Percentiles rank a stretch among this genome's conserved stretches.
Evolutionary conservation across 1,139 yeast species (phyloP).

Genomic region (Wickerhamomyces sp.): DNA sequence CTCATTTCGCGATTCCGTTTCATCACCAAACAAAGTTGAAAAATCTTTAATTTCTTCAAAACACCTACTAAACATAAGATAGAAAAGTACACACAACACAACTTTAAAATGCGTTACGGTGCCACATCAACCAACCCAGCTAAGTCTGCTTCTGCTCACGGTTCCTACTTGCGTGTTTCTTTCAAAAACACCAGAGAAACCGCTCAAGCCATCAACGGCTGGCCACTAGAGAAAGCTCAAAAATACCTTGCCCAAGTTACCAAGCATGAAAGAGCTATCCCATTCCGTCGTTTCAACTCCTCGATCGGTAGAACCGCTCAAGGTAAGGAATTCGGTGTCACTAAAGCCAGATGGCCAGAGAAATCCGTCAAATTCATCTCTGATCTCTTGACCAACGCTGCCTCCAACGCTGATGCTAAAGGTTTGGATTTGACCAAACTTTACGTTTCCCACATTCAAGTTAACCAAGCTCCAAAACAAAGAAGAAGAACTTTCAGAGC

Average conservation of each 20-base stretch:
- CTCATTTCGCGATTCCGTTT: background rate
- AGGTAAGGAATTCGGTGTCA: slow-evolving; percentile 99
- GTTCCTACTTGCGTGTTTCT: slow-evolving; percentile 98
- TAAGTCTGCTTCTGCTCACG: slow-evolving; percentile 99
- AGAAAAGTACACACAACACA: no score
- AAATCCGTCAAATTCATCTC: slow-evolving; percentile 95
- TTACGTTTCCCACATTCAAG: slow-evolving; percentile 97
- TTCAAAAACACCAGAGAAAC: slow-evolving; percentile 99
- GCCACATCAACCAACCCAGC: slow-evolving; percentile 99
- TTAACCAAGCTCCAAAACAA: slow-evolving; percentile 99
- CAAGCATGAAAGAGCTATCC: slow-evolving; percentile 99
- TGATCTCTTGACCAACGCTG: slow-evolving; percentile 95
- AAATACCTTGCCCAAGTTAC: slow-evolving; percentile 93
- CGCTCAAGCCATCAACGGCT: slow-evolving; percentile 96
- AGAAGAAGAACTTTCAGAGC: slow-evolving; percentile 99
- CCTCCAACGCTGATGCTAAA: slow-evolving; percentile 98
- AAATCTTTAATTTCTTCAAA: slow-evolving; percentile 10
- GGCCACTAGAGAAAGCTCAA: slow-evolving; percentile 96
- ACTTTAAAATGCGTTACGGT: slow-evolving; percentile 98
- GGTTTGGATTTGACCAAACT: slow-evolving; percentile 95
- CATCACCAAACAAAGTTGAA: slow-evolving; percentile 8
- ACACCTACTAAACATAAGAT: no score
- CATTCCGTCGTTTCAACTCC: slow-evolving; percentile 96
- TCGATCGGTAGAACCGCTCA: slow-evolving; percentile 99
- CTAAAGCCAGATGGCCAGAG: slow-evolving; percentile 99